phyloP scores from a whole-genome alignment of 495 filamentous ascomycete genomes.

The Monascus purpureus region DNA sequence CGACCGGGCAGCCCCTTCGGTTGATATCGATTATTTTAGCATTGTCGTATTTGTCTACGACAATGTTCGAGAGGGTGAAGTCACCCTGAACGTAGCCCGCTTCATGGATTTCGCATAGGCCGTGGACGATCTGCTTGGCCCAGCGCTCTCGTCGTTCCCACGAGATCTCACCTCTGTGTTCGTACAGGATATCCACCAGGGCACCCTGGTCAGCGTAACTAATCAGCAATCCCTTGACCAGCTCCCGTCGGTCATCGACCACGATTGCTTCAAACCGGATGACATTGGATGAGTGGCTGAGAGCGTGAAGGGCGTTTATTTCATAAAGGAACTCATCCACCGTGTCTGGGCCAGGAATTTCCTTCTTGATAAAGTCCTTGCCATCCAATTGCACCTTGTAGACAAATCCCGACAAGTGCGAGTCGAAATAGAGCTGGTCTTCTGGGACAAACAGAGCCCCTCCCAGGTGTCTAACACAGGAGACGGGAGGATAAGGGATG shows the following conservation, averaged over 20 bases:
- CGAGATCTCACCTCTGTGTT: conserved; percentile 45
- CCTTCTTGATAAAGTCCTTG: conserved; percentile 80
- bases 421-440: conserved; percentile 66
- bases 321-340: conserved; percentile 97
- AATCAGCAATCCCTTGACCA: conserved; percentile 84
- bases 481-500: conserved; percentile 69
- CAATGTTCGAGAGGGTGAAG: conserved; percentile 94
- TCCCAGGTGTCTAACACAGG: conserved; percentile 59
- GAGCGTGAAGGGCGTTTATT: conserved; percentile 77
- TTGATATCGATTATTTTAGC: conserved; percentile 99
- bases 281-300: conserved; percentile 60
- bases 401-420: conserved; percentile 91
- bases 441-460: conserved; percentile 53
- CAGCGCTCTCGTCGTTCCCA: conserved; percentile 76
- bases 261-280: conserved; percentile 84
- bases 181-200: conserved; percentile 82
- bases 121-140: conserved; percentile 85
- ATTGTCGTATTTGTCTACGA: conserved; percentile 71
- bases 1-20: conserved; percentile 83
- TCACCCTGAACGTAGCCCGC: conserved; percentile 95
- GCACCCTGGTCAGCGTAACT: conserved; percentile 78
- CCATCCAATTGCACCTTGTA: conserved; percentile 73
- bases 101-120: conserved; percentile 86
- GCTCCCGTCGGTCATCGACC: conserved; percentile 58
- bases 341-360: conserved; percentile 91